Conservation (phyloP, 1,284 basidiomycete genomes). For the Polyporus tsugae region DNA sequence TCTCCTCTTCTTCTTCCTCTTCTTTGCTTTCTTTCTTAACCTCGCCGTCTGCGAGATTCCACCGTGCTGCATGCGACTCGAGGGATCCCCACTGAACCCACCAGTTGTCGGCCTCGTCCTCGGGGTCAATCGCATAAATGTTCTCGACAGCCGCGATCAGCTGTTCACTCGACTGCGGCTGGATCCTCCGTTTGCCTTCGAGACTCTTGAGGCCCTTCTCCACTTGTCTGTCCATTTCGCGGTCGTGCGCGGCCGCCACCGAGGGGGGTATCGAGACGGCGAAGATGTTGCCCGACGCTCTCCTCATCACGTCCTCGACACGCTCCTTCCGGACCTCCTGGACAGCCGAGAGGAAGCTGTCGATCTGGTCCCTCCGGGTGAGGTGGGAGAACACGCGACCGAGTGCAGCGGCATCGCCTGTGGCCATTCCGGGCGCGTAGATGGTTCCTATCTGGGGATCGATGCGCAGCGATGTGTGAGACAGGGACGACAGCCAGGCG, state of each 20-base stretch:
- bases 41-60: neutral
- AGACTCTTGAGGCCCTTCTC: slow-evolving; percentile 16
- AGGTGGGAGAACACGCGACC: slow-evolving; percentile 68
- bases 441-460: slow-evolving; percentile 55
- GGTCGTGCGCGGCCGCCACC: slow-evolving; percentile 25
- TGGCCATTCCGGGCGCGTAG: slow-evolving; percentile 58
- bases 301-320: slow-evolving; percentile 28
- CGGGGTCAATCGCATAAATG: slow-evolving; percentile 46
- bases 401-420: slow-evolving; percentile 67
- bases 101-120: slow-evolving; percentile 49
- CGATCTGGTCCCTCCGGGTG: slow-evolving; percentile 56
- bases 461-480: neutral
- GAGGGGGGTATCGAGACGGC: slow-evolving; percentile 34
- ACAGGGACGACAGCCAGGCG: neutral
- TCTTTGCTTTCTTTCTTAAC: neutral
- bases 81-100: slow-evolving; percentile 47
- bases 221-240: slow-evolving; percentile 17
- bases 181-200: slow-evolving; percentile 11
- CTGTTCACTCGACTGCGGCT: slow-evolving; percentile 23
- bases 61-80: neutral
- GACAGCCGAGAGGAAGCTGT: slow-evolving; percentile 57
- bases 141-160: slow-evolving; percentile 26
- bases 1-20: neutral
- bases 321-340: slow-evolving; percentile 52
- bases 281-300: slow-evolving; percentile 34